Conservation (phyloP, 331 rosid genomes). For the Malus hybrid region DNA sequence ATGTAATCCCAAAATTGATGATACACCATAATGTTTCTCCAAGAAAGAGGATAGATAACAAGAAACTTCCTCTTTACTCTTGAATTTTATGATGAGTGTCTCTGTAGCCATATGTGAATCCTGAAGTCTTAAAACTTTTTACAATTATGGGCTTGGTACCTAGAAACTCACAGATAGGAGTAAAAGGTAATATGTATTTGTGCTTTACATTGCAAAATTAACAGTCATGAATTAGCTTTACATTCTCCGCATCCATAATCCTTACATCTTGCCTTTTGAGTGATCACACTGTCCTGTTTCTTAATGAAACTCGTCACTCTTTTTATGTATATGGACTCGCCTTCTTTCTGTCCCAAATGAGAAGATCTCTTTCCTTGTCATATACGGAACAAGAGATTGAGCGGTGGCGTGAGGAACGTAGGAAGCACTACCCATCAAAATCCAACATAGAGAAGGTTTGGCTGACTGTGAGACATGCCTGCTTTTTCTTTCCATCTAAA, state of each 20-base stretch:
- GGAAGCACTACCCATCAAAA: conserved; percentile 58
- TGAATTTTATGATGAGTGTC: background rate
- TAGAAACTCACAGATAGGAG: background rate
- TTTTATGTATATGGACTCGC: background rate
- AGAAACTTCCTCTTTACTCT: background rate
- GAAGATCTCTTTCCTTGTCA: conserved; percentile 35
- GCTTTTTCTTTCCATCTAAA: background rate
- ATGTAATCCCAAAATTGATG: background rate
- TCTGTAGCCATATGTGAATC: background rate
- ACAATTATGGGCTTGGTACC: background rate
- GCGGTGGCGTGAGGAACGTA: conserved; percentile 85
- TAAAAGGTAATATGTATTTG: background rate
- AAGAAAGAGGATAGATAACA: background rate
- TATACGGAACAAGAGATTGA: conserved; percentile 69
- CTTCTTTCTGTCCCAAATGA: conserved; percentile 17
- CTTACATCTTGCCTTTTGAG: background rate
- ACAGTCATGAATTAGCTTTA: background rate
- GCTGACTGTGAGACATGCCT: conserved; percentile 8
- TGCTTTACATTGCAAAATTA: background rate
- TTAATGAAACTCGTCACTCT: background rate
- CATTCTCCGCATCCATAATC: background rate
- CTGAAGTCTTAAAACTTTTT: background rate
- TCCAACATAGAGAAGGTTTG: conserved; percentile 50
- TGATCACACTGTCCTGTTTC: conserved; percentile 8
- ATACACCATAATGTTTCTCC: background rate